Evolutionary conservation across 306 rosid species (phyloP), one percentile per base, ranked within the genome.

Genomic region (Dalbergia cultrata): DNA sequence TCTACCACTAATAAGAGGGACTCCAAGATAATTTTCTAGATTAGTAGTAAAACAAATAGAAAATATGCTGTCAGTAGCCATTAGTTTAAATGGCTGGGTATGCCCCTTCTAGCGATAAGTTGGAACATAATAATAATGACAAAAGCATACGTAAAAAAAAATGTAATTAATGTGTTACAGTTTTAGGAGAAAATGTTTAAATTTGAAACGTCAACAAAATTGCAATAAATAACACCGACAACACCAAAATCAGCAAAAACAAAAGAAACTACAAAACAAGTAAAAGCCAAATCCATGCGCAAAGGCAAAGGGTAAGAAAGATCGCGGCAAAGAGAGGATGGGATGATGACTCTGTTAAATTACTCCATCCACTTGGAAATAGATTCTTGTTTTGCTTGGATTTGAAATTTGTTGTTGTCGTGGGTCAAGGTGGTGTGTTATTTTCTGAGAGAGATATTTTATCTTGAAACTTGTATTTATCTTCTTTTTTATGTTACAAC

Each of bases 371-470:
- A 67, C 56, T 49, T 49, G 17, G 1, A 8, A 2, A 39, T 9
- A 16, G 41, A 47, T 70, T 11, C 61, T n/a, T 22, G 31, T 70
- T 49, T 7, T 26, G 22, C 6, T 69, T 31, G 17, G 17, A 67
- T 67, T 67, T 11, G n/a, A 67, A 19, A 47, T 35, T 14, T 74
- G 69, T 74, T 59, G 49, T 10, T 43, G n/a, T 74, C 44, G n/a
- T 7, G 53, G 12, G 13, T 45, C 13, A 5, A 5, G 47, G 13
- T 62, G 13, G 37, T 9, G 35, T 47, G 62, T 13, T 58, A 9
- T 45, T 60, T 75, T 75, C 12, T 31, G 71, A 16, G 31, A 16
- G 33, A 45, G 49, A 59, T 21, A 21, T 74, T 1, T 7, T 44
- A 19, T 12, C 21, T 67, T 3, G 26, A 57, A 72, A n/a, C 17